These are phyloP conservation scores for Coemansia sp. DNA, from an alignment of 192 early-diverging fungal species.

Conservation along the genomic window DNA sequence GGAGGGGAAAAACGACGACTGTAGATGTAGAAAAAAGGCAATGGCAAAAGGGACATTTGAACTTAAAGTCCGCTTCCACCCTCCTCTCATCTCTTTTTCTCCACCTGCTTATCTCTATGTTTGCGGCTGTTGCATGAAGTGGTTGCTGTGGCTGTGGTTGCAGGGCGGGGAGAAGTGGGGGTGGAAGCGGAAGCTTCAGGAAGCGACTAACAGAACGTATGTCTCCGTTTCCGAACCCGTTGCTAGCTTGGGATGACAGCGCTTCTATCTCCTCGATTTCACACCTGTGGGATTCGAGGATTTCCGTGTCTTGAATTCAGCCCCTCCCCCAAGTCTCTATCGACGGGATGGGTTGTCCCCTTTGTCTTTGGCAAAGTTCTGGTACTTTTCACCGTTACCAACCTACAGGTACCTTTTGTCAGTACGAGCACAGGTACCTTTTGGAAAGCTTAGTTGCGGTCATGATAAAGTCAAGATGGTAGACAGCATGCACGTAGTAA, in stretches of 20 bases:
- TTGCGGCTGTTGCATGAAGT: too few species aligned
- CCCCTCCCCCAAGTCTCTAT: constrained; percentile 92
- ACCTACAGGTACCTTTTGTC: too few species aligned
- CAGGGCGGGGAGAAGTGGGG: too few species aligned
- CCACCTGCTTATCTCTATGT: too few species aligned
- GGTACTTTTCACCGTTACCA: constrained; percentile 66
- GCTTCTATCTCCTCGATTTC: constrained; percentile 26
- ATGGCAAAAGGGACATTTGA: too few species aligned
- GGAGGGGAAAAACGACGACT: background rate
- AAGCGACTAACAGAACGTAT: constrained; percentile 36
- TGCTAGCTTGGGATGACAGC: constrained; percentile 41
- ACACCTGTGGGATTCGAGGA: constrained; percentile 18
- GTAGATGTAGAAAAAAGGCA: too few species aligned
- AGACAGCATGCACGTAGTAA: background rate
- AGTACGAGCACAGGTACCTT: background rate
- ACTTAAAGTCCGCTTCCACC: too few species aligned
- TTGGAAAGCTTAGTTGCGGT: background rate
- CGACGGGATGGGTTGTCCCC: constrained; percentile 85
- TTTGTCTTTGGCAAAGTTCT: constrained; percentile 67
- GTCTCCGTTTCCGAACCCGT: constrained; percentile 32
- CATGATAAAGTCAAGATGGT: background rate
- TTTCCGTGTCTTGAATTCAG: constrained; percentile 74
- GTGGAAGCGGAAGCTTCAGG: constrained; percentile 16
- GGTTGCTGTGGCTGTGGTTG: too few species aligned
- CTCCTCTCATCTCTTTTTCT: too few species aligned